phyloP scores from a whole-genome alignment of 2,329 filamentous ascomycete genomes.

The Passalora sequoiae region DNA sequence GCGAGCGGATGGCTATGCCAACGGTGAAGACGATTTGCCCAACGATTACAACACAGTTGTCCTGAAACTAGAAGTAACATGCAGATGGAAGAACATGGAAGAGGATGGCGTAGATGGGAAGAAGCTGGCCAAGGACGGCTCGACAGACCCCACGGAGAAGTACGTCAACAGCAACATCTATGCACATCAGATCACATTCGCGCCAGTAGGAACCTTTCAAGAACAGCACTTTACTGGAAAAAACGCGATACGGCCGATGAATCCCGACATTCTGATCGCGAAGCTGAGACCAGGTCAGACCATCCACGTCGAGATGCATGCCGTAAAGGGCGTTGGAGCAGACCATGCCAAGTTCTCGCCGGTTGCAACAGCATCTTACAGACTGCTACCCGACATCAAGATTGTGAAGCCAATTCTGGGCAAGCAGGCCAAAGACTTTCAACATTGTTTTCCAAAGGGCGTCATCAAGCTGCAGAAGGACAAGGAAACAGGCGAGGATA shows the following conservation, averaged over 20 bases:
- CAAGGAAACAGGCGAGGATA: conserved; percentile 63
- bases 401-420: conserved; percentile 82
- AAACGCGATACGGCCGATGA: conserved; percentile 67
- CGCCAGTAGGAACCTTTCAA: conserved; percentile 67
- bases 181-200: conserved; percentile 59
- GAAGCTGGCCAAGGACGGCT: conserved; percentile 56
- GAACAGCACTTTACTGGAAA: conserved; percentile 55
- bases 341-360: conserved; percentile 98
- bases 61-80: conserved; percentile 70
- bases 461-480: conserved; percentile 79
- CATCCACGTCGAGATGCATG: conserved; percentile 83
- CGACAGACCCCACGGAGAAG: conserved; percentile 75
- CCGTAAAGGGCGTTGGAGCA: conserved; percentile 86
- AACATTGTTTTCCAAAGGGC: conserved; percentile 78
- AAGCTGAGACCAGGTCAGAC: conserved; percentile 89
- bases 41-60: conserved; percentile 84
- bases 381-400: conserved; percentile 79
- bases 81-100: conserved; percentile 62
- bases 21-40: conserved; percentile 42
- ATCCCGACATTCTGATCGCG: conserved; percentile 89
- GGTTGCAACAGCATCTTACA: conserved; percentile 89
- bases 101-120: conserved; percentile 43
- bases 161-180: conserved; percentile 74
- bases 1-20: conserved; percentile 40
- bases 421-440: conserved; percentile 81